Percentiles rank a stretch among this genome's conserved stretches.
Evolutionary conservation across 176 grass and related monocot genomes (phyloP).

Genomic region (Ensete glaucum): DNA sequence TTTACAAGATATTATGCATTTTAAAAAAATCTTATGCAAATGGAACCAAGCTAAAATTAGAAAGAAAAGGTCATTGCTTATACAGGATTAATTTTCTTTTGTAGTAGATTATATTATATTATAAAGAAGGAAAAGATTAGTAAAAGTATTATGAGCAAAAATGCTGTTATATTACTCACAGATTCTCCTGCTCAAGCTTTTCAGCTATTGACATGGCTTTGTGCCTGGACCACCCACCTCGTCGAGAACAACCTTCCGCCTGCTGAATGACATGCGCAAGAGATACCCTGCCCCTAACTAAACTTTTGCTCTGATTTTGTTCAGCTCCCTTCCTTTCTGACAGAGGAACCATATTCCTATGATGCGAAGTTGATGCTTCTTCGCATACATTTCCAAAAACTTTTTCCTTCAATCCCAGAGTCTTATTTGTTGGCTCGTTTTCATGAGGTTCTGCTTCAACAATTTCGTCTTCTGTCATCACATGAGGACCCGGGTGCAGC

Average conservation of each 20-base stretch:
- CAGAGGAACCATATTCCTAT: slow-evolving; percentile 23
- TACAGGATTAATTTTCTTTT: not conserved
- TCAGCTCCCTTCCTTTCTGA: slow-evolving; percentile 34
- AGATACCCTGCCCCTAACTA: slow-evolving; percentile 25
- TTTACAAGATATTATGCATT: not conserved
- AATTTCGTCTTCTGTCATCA: slow-evolving; percentile 90
- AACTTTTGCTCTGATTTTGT: slow-evolving; percentile 8
- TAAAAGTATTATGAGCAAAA: not conserved
- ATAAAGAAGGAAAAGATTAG: not conserved
- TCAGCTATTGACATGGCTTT: slow-evolving; percentile 84
- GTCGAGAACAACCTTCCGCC: slow-evolving; percentile 17
- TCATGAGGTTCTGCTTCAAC: slow-evolving; percentile 44
- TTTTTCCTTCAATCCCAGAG: slow-evolving; percentile 23
- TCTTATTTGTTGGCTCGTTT: slow-evolving; percentile 21
- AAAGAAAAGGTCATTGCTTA: not conserved
- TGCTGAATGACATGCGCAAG: slow-evolving; percentile 21
- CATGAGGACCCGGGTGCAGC: slow-evolving; percentile 76
- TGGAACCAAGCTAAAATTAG: not conserved
- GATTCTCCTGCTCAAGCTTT: slow-evolving; percentile 89
- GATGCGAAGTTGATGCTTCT: slow-evolving; percentile 45
- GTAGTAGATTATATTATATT: not conserved
- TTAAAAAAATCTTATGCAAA: not conserved
- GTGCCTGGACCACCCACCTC: slow-evolving; percentile 41
- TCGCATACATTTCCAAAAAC: slow-evolving; percentile 22
- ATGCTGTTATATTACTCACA: slow-evolving; percentile 47